Base-by-base conservation (phyloP, 228 moss, liverwort and hornwort genomes). In the Sphagnum fallax region DNA sequence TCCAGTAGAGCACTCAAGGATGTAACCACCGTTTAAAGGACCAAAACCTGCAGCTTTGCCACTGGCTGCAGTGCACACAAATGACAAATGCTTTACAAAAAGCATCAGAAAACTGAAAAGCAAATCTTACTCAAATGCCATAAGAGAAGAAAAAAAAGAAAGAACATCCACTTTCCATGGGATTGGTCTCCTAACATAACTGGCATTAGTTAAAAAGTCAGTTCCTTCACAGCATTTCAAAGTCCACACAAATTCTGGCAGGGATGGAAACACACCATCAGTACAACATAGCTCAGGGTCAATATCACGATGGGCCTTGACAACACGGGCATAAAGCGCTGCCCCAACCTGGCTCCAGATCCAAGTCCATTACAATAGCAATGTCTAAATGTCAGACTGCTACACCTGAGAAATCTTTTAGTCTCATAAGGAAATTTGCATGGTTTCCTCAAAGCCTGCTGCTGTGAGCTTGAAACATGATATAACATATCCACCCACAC, bases 1-100 rank as follows among this genome's bases (percentile, higher is more conserved):
- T 82, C 93, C 90, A 8, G 93, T 91, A 69, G 88, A 90, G 81
- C 93, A 93, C 53, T 93, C 88, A 73, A 91, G 91, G 64, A 92
- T 69, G 67, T 93, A 91, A 6, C 97, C 97, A 62, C 89, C 91
- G 68, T 91, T 98, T 76, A 98, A 74, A 74, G 88, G 88, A 52
- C 93, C 97, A 84, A 93, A 93, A 6, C 93, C 93, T 60, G 90
- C 90, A 52, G 84, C 80, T 77, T 87, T 98, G 68, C 80, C 81
- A 68, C 81, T 75, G 47, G 81, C 95, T 95, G 84, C 83, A 83
- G 16, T 8, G 58, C 52, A 66, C 50, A 65, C 58, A 16, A 1
- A 57, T 18, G 11, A 51, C 62, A 64, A 60, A 10, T 50, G 16
- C 16, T 51, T 32, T 32, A 32, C 32, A 2, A 32, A 32, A 32